A percentile compares a stretch with the other conserved stretches of the same genome.
Evolutionary conservation across 306 rosid genomes (phyloP).

Genomic region (Cicer arietinum): DNA sequence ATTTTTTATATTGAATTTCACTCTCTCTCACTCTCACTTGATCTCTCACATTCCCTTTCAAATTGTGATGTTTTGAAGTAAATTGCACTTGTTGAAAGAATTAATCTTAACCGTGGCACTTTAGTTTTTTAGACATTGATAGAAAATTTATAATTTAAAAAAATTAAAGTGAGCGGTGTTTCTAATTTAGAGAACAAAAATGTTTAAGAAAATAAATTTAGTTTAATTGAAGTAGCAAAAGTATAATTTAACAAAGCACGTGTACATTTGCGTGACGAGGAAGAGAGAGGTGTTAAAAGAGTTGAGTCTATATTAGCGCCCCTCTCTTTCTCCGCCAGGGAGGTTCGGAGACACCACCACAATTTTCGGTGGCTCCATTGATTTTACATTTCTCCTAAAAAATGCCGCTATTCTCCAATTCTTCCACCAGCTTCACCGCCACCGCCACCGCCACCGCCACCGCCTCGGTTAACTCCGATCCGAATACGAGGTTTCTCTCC

Average conservation of each 20-base stretch:
- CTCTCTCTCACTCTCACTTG: no score
- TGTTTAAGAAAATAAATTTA: no score
- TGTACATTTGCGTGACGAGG: not conserved
- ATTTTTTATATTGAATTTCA: no score
- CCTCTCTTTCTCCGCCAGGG: conserved; percentile 49
- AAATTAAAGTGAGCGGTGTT: no score
- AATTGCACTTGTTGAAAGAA: no score
- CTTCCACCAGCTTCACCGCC: conserved; percentile 47
- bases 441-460: conserved; percentile 39
- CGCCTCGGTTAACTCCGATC: conserved; percentile 41
- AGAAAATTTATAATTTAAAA: no score
- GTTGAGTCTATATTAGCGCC: conserved; percentile 20
- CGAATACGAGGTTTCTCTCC: conserved; percentile 26
- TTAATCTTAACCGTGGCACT: no score
- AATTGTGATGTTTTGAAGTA: no score
- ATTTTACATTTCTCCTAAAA: conserved; percentile 40
- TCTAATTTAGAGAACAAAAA: no score
- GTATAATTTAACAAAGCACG: not conserved
- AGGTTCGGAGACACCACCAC: conserved; percentile 42
- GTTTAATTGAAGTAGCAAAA: no score
- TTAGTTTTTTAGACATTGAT: no score
- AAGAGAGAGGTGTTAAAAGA: not conserved
- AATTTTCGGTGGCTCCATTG: conserved; percentile 52
- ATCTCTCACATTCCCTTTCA: no score
- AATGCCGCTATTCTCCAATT: conserved; percentile 65